Conservation (phyloP, 345 rosid genomes). For the Alliaria petiolata region DNA sequence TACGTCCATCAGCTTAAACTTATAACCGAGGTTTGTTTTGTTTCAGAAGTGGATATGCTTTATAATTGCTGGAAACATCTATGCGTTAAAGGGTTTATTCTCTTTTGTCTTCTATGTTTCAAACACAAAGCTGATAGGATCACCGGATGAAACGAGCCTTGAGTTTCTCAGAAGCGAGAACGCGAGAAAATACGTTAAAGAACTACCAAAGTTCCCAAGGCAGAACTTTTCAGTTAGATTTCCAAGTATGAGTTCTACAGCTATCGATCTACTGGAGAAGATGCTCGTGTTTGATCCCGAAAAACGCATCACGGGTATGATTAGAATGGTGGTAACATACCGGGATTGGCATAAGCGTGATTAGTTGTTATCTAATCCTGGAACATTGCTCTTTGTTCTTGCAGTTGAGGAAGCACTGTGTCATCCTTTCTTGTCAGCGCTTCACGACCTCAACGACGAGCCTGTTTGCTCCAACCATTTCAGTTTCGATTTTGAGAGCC, state of each 20-base stretch:
- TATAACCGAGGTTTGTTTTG: constrained; percentile 44
- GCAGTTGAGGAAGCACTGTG: constrained; percentile 85
- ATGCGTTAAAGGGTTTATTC: background rate
- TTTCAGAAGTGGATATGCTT: background rate
- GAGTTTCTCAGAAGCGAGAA: constrained; percentile 88
- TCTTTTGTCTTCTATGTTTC: background rate
- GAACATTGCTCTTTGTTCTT: constrained; percentile 17
- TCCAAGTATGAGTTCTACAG: constrained; percentile 58
- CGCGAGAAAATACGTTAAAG: constrained; percentile 80
- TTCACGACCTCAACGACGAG: constrained; percentile 79
- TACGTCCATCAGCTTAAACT: constrained; percentile 57
- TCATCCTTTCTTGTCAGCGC: constrained; percentile 77
- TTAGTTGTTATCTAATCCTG: background rate
- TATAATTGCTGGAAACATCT: background rate
- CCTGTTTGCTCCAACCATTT: constrained; percentile 76
- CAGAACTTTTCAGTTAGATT: constrained; percentile 71
- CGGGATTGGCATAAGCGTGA: background rate
- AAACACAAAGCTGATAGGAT: constrained; percentile 70
- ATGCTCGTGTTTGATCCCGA: constrained; percentile 94
- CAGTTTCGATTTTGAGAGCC: constrained; percentile 75
- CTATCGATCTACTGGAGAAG: constrained; percentile 80
- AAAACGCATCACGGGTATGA: constrained; percentile 84
- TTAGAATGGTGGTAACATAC: background rate
- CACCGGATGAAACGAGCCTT: constrained; percentile 80
- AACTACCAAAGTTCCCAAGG: constrained; percentile 76